Evolutionary conservation across 805 yeast genomes (phyloP), one percentile per base, ranked within the genome.

Genomic region (Lipomyces sp.): DNA sequence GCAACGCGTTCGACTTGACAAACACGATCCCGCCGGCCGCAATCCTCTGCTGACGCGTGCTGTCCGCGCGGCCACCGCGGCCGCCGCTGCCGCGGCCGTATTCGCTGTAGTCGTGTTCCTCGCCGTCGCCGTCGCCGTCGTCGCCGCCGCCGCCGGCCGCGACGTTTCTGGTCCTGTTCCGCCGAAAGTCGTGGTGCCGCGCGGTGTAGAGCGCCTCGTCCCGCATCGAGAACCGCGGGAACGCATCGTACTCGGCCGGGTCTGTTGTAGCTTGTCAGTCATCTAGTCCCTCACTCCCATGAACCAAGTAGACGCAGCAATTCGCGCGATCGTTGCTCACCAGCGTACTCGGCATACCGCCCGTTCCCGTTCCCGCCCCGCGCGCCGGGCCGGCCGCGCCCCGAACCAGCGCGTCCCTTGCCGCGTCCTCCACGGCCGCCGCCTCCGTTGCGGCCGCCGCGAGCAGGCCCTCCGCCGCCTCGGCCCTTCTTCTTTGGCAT

Each of bases 141-240:
- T 10, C 10, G 6, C 29, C 29, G 29, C 10, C 29, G 29, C 10
- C 29, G 10, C 10, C 10, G 29, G 8, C 19, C 19, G 23, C 22
- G 33, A 39, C 18, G 11, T 5, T 10, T 24, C 31, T 39, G 11
- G 33, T 21, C 16, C 13, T 39, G n/a, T n/a, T 31, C 21, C 26
- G 24, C 23, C 10, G 14, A 32, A 11, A 24, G 26, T 31, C 24
- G 31, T 21, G 46, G 23, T 29, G 33, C 22, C 22, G 21, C 26
- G 26, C 29, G 19, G 56, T 51, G 23, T 21, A 31, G 2, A 26
- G 22, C 6, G 56, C 56, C 18, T 44, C 56, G 28, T 52, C 56
- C 19, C 51, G 51, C 49, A 52, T 39, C 2, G 52, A 40, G 22
- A 47, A 47, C 21, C 35, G 13, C 29, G 43, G 49, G 11, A 37